Base-by-base conservation (phyloP, 1,284 basidiomycete genomes). In the Apiotrichum veenhuisii region DNA sequence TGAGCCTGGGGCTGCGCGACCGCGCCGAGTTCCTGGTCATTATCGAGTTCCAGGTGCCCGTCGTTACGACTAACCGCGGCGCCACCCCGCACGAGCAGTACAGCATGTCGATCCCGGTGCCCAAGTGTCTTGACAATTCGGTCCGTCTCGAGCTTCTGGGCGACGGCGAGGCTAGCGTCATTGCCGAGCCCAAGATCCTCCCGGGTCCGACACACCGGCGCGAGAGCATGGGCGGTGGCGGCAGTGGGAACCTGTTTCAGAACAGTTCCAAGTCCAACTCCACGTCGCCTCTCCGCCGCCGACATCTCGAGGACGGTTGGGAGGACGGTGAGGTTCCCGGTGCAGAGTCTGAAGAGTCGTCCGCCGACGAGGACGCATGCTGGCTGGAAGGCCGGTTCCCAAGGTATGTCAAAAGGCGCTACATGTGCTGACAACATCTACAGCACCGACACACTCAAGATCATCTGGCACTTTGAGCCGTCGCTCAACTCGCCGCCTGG, bases 311-410 rank as follows among this genome's bases (percentile, higher is more conserved):
- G 40, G 68, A 68, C 11, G 69, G 62, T 0, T 72, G 72, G 71
- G 71, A 72, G 47, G 71, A 70, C 52, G 69, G 66, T 18, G 70
- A 72, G 30, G 64, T 59, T 23, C 46, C 65, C 0, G 62, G 66
- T 11, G 61, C 64, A 17, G 58, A 59, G 0, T 67, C 64, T 15
- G 59, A 61, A 10, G 53, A 57, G 15, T 63, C 61, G 15, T 62
- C 61, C 14, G 64, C 56, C 17, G 41, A 53, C 20, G 63, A 61
- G 7, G 37, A 30, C 5, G 65, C 65, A n/a, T 66, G 61, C 52
- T 70, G 69, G 71, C 63, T 75, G 0, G 66, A 70, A 36, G 73
- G 73, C 3, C 50, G 69, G 38, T 75, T 74, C 50, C 71, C 69
- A 41, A 69, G 68, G 72, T 72, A 34, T 50, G 65, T 58, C 20